Evolutionary conservation across 108 stramenopile genomes (phyloP).

Genomic region (Schizochytrium sp.): DNA sequence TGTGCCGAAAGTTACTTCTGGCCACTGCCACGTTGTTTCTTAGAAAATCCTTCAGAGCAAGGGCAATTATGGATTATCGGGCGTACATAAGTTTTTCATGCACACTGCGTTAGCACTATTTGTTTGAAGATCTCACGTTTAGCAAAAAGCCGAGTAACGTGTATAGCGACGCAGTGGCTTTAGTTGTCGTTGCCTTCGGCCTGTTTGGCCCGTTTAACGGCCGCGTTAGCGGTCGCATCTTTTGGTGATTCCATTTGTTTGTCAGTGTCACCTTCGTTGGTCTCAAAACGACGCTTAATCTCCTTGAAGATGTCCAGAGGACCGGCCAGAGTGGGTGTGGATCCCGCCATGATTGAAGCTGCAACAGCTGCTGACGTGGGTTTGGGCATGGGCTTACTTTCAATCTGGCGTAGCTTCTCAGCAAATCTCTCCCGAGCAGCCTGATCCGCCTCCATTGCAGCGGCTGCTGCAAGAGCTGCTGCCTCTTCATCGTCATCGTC

Average conservation of each 20-base stretch:
- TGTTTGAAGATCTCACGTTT: no score
- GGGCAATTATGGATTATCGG: no score
- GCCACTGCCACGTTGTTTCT: no score
- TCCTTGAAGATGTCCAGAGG: slow-evolving; percentile 2
- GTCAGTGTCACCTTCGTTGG: background rate
- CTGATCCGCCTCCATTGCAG: slow-evolving; percentile 42
- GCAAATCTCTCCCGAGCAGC: background rate
- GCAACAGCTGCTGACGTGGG: background rate
- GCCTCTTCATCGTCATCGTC: slow-evolving; percentile 34
- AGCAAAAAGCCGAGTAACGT: no score
- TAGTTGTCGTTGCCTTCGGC: background rate
- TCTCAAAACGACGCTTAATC: slow-evolving; percentile 3
- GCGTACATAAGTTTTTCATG: no score
- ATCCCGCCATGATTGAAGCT: background rate
- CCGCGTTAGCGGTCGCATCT: background rate
- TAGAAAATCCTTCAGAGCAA: no score
- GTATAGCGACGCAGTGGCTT: background rate
- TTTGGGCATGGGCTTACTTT: slow-evolving; percentile 33
- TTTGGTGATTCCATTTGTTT: background rate
- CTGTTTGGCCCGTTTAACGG: background rate
- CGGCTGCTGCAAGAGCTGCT: slow-evolving; percentile 19
- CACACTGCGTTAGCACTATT: no score
- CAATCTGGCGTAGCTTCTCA: background rate
- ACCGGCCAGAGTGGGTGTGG: background rate
- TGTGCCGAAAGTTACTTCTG: no score